Evolutionary conservation across 495 filamentous ascomycete genomes (phyloP).

Genomic region (Glutinoglossum americanum): DNA sequence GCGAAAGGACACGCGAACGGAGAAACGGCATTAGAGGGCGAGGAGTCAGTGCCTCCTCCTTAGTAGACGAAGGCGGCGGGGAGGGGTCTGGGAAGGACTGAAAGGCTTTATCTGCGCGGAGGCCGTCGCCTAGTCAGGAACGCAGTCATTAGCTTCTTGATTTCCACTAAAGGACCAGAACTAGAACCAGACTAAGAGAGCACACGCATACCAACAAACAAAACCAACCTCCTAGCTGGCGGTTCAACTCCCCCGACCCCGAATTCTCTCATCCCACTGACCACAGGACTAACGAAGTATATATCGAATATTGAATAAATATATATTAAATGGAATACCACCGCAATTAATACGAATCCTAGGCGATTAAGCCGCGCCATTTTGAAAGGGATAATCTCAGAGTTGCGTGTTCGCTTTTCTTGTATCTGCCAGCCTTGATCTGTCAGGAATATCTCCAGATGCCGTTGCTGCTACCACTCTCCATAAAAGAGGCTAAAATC

Average conservation of each 20-base stretch:
- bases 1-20: slow-evolving; percentile 61
- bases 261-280: slow-evolving; percentile 80
- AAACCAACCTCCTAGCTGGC: slow-evolving; percentile 73
- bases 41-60: slow-evolving; percentile 27
- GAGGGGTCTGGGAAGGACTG: slow-evolving; percentile 84
- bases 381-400: background rate
- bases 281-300: slow-evolving; percentile 96
- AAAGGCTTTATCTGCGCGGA: slow-evolving; percentile 96
- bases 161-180: background rate
- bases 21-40: slow-evolving; percentile 82
- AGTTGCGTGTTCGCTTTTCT: background rate
- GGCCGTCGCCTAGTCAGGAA: slow-evolving; percentile 43
- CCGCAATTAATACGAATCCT: slow-evolving; percentile 75
- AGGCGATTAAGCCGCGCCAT: slow-evolving; percentile 44
- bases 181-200: background rate
- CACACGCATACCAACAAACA: slow-evolving; percentile 60
- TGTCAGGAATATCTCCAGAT: background rate
- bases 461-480: background rate
- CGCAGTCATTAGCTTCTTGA: background rate
- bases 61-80: slow-evolving; percentile 33
- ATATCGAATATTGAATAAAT: slow-evolving; percentile 96
- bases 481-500: background rate
- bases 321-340: slow-evolving; percentile 89
- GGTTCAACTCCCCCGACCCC: slow-evolving; percentile 42
- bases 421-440: background rate